Evolutionary conservation across 768 basidiomycete species (phyloP).

Genomic region (Tricholoma bakamatsutake): DNA sequence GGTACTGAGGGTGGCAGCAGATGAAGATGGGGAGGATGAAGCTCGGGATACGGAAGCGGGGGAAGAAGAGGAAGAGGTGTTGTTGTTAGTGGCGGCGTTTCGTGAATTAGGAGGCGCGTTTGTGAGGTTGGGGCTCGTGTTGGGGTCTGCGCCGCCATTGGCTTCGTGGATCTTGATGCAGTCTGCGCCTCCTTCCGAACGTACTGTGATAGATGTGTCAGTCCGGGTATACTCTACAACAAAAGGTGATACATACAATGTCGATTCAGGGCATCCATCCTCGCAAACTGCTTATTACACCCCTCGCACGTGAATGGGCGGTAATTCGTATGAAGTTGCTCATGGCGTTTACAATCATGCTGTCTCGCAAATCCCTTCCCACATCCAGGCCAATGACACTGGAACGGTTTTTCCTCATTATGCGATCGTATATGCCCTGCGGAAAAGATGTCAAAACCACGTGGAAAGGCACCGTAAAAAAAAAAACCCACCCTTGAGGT

Average conservation of each 20-base stretch:
- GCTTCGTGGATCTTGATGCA: slow-evolving; percentile 44
- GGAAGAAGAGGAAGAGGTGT: not conserved
- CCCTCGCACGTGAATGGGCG: slow-evolving; percentile 91
- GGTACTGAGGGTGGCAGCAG: not conserved
- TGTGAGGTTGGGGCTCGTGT: not conserved
- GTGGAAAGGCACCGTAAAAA: not conserved
- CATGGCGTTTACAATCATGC: slow-evolving; percentile 96
- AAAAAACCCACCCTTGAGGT: slow-evolving; percentile 67
- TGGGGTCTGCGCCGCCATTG: slow-evolving; percentile 7
- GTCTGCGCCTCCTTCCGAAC: slow-evolving; percentile 79
- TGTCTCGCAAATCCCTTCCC: slow-evolving; percentile 91
- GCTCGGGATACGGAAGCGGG: slow-evolving; percentile 1
- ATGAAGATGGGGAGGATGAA: not conserved
- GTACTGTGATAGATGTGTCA: slow-evolving; percentile 36
- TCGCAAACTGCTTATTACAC: slow-evolving; percentile 88
- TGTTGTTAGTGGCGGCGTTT: not conserved
- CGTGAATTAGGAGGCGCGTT: not conserved
- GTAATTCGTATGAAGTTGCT: slow-evolving; percentile 89
- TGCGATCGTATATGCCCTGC: slow-evolving; percentile 91
- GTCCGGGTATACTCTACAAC: not conserved
- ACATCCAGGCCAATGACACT: slow-evolving; percentile 93
- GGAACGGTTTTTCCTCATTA: slow-evolving; percentile 91
- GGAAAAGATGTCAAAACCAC: not conserved
- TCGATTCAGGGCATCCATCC: slow-evolving; percentile 92
- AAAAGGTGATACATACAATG: slow-evolving; percentile 59